Percentiles rank a stretch among this genome's conserved stretches.
phyloP scores from a whole-genome alignment of 2,329 filamentous ascomycete genomes.

The Phaeosphaeria sp. region DNA sequence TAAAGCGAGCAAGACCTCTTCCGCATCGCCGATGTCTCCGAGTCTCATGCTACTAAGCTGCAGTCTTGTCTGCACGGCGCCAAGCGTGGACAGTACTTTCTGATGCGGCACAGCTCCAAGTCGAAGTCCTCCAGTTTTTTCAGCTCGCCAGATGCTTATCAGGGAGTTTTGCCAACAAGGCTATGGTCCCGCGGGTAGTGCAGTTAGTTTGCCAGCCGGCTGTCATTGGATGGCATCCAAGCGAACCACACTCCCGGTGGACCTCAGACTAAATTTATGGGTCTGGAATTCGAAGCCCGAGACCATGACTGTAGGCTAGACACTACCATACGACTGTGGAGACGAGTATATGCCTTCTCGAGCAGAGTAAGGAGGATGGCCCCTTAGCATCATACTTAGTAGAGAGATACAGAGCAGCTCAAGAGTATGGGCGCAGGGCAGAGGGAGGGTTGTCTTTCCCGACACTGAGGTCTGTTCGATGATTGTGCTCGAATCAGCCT shows the following conservation, averaged over 20 bases:
- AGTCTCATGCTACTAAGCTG: neutral
- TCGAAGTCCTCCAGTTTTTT: neutral
- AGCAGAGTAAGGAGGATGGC: neutral
- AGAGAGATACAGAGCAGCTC: neutral
- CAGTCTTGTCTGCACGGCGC: neutral
- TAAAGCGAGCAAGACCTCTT: slow-evolving; percentile 3
- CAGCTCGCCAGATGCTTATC: neutral
- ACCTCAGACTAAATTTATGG: neutral
- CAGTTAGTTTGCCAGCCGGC: neutral
- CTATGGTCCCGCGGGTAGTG: neutral
- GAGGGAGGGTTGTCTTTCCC: neutral
- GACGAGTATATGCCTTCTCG: neutral
- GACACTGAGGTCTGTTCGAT: neutral
- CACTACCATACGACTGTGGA: neutral
- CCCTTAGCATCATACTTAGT: neutral
- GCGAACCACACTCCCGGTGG: neutral
- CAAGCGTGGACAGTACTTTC: neutral
- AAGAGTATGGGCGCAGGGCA: neutral
- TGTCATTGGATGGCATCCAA: neutral
- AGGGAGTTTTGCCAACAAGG: neutral
- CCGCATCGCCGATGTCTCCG: neutral
- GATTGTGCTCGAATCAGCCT: neutral
- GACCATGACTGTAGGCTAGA: neutral
- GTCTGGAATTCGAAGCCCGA: neutral
- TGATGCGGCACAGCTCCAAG: neutral